A percentile compares a stretch with the other conserved stretches of the same genome.
phyloP scores from a whole-genome alignment of 371 early-diverging fungal genomes.

The Apophysomyces variabilis region DNA sequence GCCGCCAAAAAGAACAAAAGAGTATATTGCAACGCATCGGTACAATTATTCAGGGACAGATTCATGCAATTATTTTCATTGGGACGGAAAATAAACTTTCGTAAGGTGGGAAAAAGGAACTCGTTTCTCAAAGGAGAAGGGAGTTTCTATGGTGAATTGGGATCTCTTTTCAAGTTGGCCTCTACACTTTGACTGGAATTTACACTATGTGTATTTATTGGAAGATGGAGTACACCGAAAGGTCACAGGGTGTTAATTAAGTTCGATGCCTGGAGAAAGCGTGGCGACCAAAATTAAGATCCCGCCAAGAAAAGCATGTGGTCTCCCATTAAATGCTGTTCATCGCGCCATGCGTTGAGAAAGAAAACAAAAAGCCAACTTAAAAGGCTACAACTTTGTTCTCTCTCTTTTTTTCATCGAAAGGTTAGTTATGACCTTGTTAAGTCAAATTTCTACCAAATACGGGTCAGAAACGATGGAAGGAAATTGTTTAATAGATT shows the following conservation, averaged over 20 bases:
- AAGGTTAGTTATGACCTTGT: too few species aligned
- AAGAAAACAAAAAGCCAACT: neutral
- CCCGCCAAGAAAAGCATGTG: neutral
- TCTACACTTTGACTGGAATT: neutral
- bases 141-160: neutral
- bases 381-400: too few species aligned
- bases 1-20: neutral
- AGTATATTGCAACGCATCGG: neutral
- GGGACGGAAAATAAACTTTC: slow-evolving; percentile 4
- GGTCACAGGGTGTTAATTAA: neutral
- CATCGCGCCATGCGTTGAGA: slow-evolving; percentile 1
- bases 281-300: neutral
- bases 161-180: neutral
- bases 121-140: neutral
- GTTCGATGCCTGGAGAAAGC: neutral
- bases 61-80: neutral
- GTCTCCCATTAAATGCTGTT: slow-evolving; percentile 1
- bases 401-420: too few species aligned
- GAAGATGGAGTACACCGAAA: neutral
- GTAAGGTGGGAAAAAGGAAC: neutral
- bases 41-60: slow-evolving; percentile 1
- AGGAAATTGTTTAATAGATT: too few species aligned
- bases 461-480: too few species aligned
- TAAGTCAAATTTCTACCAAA: too few species aligned
- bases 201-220: neutral